Conservation (phyloP, 1,139 yeast species). For the Scheffersomyces illinoinensis region DNA sequence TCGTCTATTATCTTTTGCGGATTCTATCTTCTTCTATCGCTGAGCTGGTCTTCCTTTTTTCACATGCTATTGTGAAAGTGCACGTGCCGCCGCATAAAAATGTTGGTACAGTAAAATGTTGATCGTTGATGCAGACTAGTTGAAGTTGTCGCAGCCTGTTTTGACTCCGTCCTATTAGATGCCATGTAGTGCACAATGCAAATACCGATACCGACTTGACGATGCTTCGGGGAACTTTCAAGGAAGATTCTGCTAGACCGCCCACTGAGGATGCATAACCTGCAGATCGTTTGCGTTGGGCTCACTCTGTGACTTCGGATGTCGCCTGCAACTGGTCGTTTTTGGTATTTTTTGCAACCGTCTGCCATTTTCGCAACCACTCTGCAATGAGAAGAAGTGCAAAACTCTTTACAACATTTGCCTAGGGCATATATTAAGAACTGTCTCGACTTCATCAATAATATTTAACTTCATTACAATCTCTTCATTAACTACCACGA, state of each 20-base stretch:
- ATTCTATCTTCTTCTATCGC: neutral
- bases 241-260: neutral
- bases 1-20: neutral
- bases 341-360: neutral
- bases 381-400: neutral
- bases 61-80: slow-evolving; percentile 1
- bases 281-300: neutral
- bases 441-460: neutral
- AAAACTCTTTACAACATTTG: neutral
- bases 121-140: neutral
- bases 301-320: neutral
- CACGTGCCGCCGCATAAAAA: neutral
- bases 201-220: neutral
- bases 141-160: neutral
- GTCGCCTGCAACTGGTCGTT: neutral
- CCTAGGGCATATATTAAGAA: no score
- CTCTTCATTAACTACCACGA: slow-evolving; percentile 34
- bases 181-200: neutral
- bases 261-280: neutral
- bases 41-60: neutral
- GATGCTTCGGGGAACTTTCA: neutral
- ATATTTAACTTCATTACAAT: neutral
- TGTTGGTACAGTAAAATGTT: neutral
- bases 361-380: neutral
- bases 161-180: neutral